Conservation (phyloP, 164 flowering plant genomes). For the Sedum album region DNA sequence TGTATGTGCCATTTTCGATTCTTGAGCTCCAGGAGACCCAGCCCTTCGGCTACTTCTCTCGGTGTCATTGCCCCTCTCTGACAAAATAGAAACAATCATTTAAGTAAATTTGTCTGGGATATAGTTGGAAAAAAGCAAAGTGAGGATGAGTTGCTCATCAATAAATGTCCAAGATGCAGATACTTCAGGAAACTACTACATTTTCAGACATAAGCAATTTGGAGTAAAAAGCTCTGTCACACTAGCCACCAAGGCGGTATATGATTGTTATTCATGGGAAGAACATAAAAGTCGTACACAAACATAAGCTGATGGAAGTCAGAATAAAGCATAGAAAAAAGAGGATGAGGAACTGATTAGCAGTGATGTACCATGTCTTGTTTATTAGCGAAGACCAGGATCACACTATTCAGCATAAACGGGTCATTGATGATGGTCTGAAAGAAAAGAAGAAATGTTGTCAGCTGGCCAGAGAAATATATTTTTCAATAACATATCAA, state of each 20-base stretch:
- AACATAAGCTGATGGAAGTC: neutral
- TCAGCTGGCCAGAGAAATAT: constrained; percentile 7
- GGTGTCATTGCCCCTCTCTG: constrained; percentile 97
- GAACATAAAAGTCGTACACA: neutral
- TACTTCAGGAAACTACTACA: neutral
- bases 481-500: no score
- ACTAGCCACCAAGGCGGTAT: no score
- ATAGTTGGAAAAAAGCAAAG: no score
- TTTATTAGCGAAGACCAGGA: constrained; percentile 95
- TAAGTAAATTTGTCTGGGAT: constrained; percentile 6
- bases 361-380: constrained; percentile 81
- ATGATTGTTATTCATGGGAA: neutral
- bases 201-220: neutral
- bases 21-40: constrained; percentile 79
- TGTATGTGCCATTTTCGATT: no score
- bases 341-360: no score
- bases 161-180: neutral
- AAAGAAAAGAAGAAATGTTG: constrained; percentile 15
- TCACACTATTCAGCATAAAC: constrained; percentile 88
- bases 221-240: neutral
- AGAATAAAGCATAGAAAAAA: no score
- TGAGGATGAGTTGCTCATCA: neutral
- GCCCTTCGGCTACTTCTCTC: constrained; percentile 87
- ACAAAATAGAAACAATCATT: neutral
- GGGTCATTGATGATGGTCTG: constrained; percentile 93